Evolutionary conservation across 1,139 yeast genomes (phyloP), one percentile per base, ranked within the genome.

Genomic region (Candida buenavistaensis): DNA sequence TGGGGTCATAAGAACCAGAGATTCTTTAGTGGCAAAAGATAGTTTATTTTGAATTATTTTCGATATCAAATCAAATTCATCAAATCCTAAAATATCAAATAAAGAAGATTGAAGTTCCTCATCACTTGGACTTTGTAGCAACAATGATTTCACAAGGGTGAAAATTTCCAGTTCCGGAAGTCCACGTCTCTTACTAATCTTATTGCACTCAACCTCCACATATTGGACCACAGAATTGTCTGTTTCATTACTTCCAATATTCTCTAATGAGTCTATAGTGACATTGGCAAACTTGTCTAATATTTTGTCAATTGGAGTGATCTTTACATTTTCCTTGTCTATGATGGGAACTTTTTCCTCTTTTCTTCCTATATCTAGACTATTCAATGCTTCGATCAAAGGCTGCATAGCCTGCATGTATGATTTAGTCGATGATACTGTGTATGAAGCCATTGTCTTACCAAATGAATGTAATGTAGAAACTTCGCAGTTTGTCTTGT

Each of bases 31-130:
- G 2, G 49, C 34, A 32, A 37, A 69, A 13, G 52, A 55, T 0
- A 52, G 49, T 46, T 78, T 73, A 36, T 80, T 65, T 39, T 78
- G 78, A 3, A 90, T 56, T 11, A 92, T 61, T 35, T 73, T 76
- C 1, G 89, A 70, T 7, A 89, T 84, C 35, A 89, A 59, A 35
- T 88, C 96, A 42, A 92, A 73, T 50, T 88, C 84, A 23, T 88
- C 96, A 48, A 80, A 84, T 0, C 98, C 97, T 4, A 92, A 59
- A 7, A 86, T 69, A 52, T 89, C 96, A 44, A 87, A 80, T 24
- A 92, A 59, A 1, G 72, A 55, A 6, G 83, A 78, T 48, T 85
- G 92, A 9, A 82, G 56, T 32, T 79, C 84, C 33, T 80, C 84
- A 36, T 81, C 88, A 23, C 70, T 53, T 6, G 59, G 53, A 23